Percentiles rank a stretch among this genome's conserved stretches.
These are phyloP conservation scores for Podospora didyma DNA, from an alignment of 495 filamentous ascomycete genomes.

Conservation along the genomic window DNA sequence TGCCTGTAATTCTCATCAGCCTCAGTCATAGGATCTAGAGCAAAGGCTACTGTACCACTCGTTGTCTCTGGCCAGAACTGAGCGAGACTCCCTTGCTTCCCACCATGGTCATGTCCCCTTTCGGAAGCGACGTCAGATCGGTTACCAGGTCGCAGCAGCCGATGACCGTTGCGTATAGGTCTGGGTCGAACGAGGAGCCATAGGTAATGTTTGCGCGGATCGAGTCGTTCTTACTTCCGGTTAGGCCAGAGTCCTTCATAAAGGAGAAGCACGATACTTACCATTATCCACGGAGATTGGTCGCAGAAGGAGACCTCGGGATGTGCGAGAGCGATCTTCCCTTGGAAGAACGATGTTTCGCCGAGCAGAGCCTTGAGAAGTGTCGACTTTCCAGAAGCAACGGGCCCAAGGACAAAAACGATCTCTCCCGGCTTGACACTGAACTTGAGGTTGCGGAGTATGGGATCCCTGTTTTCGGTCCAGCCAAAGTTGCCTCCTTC, in stretches of 20 bases:
- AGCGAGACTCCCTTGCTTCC: conserved; percentile 60
- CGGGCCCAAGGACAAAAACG: conserved; percentile 26
- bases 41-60: conserved; percentile 31
- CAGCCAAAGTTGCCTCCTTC: not conserved
- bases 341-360: conserved; percentile 7
- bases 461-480: not conserved
- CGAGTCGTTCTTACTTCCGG: conserved; percentile 19
- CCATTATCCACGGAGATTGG: conserved; percentile 35
- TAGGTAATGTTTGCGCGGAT: conserved; percentile 26
- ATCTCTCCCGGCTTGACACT: conserved; percentile 6
- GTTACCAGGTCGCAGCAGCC: not conserved
- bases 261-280: not conserved
- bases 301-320: conserved; percentile 29
- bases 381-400: conserved; percentile 34
- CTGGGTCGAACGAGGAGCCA: conserved; percentile 1
- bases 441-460: not conserved
- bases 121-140: not conserved
- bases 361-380: conserved; percentile 30
- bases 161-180: conserved; percentile 1
- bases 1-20: not conserved
- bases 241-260: not conserved
- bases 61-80: conserved; percentile 60
- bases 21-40: not conserved
- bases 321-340: conserved; percentile 24
- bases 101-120: conserved; percentile 48